Base-by-base conservation (phyloP, 2,329 filamentous ascomycete species). In the Davidsoniella australis region DNA sequence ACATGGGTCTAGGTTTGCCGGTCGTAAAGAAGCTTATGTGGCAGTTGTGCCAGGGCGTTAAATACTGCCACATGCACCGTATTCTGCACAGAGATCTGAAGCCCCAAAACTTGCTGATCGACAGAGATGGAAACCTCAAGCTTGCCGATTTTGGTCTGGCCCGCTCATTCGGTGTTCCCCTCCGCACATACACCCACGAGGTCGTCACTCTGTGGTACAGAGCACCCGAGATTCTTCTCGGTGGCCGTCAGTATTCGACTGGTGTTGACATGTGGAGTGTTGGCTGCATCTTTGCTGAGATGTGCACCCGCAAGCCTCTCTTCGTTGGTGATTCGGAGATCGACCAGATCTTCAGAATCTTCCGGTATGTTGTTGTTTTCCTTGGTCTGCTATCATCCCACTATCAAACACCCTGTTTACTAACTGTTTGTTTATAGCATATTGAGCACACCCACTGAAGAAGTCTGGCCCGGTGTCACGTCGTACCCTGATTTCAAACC, bases 191-290 rank as follows among this genome's bases (percentile, higher is more conserved):
- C 65, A 94, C 88, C 45, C 87, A 94, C 66, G 87, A 94, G 73
- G 86, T 94, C 53, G 87, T 94, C 53, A 94, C 87, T 1, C 72
- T 94, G 51, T 94, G 87, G 87, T 94, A 94, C 63, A 82, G 88
- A 54, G 76, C 86, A 7, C 87, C 87, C 1, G 87, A 94, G 64
- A 93, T 94, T 64, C 73, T 94, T 17, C 77, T 94, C 1, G 87
- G 87, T 61, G 86, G 87, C 51, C 80, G 87, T 47, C 86, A 94
- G 63, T 94, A 94, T 68, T 91, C 85, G 12, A 94, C 87, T 12
- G 87, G 87, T 51, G 86, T 94, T 40, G 87, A 94, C 61, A 94
- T 94, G 84, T 94, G 87, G 87, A 91, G 85, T 29, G 80, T 88
- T 45, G 87, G 87, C 54, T 91, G 86, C 64, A 94, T 94, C 64